Conservation (phyloP, 495 filamentous ascomycete species). For the Baudoinia panamericana region DNA sequence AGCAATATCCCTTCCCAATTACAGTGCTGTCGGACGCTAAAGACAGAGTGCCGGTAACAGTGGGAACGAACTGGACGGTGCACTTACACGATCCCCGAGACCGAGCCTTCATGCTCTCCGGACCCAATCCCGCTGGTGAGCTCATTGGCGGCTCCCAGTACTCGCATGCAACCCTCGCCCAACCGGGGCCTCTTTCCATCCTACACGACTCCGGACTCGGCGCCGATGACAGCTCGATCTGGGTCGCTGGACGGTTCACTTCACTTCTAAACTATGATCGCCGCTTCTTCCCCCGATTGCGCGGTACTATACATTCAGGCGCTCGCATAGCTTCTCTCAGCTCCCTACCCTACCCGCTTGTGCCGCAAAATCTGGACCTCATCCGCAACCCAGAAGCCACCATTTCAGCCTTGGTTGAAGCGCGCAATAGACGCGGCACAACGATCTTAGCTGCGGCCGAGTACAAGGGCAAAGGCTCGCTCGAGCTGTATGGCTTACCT, state of each 20-base stretch:
- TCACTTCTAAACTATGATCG: conserved; percentile 83
- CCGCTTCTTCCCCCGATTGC: conserved; percentile 67
- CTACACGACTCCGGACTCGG: conserved; percentile 48
- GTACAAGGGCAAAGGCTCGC: conserved; percentile 81
- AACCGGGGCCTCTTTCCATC: conserved; percentile 71
- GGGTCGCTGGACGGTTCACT: conserved; percentile 80
- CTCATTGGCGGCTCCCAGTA: conserved; percentile 23
- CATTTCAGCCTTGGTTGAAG: conserved; percentile 37
- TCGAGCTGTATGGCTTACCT: conserved; percentile 70
- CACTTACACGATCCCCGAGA: conserved; percentile 71
- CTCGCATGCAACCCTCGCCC: conserved; percentile 54
- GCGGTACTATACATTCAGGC: conserved; percentile 68
- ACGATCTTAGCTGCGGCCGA: conserved; percentile 79
- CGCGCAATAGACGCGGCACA: conserved; percentile 38
- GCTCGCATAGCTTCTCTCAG: conserved; percentile 67
- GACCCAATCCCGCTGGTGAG: conserved; percentile 28
- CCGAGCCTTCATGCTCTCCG: conserved; percentile 27
- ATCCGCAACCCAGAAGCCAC: conserved; percentile 36
- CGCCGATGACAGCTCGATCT: conserved; percentile 45
- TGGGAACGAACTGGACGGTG: conserved; percentile 70
- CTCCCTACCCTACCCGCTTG: conserved; percentile 56
- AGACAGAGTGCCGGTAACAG: conserved; percentile 60
- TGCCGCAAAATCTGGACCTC: conserved; percentile 40
- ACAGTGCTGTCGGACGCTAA: conserved; percentile 68
- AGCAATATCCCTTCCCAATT: conserved; percentile 71